phyloP scores from a whole-genome alignment of 2,329 filamentous ascomycete genomes.

The Rutstroemia sp. region DNA sequence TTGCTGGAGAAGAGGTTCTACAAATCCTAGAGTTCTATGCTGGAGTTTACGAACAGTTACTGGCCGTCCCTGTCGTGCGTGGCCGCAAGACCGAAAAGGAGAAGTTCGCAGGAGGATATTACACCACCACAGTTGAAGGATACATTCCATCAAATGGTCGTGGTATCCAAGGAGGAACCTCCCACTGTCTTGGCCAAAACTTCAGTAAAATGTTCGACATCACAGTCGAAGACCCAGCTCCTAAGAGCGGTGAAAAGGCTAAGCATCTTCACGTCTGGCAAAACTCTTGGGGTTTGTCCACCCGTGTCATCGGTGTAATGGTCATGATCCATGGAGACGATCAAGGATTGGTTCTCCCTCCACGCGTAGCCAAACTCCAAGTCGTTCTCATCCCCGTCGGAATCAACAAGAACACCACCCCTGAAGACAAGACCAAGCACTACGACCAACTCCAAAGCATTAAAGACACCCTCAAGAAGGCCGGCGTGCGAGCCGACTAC shows the following conservation, averaged over 20 bases:
- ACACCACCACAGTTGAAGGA: constrained; percentile 93
- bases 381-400: constrained; percentile 86
- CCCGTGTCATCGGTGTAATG: constrained; percentile 96
- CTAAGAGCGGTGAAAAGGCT: constrained; percentile 64
- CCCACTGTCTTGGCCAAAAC: constrained; percentile 87
- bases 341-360: constrained; percentile 88
- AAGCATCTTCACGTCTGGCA: constrained; percentile 88
- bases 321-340: constrained; percentile 97
- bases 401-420: constrained; percentile 77
- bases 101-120: constrained; percentile 94
- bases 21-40: constrained; percentile 93
- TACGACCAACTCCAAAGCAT: constrained; percentile 70
- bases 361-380: constrained; percentile 80
- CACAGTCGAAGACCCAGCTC: constrained; percentile 82
- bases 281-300: constrained; percentile 98
- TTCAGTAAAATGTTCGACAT: constrained; percentile 99
- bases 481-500: constrained; percentile 68
- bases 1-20: constrained; percentile 77
- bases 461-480: constrained; percentile 59
- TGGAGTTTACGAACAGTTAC: constrained; percentile 82
- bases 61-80: constrained; percentile 90
- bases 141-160: constrained; percentile 94
- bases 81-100: constrained; percentile 94
- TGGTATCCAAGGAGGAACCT: constrained; percentile 94
- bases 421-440: constrained; percentile 71